phyloP scores from a whole-genome alignment of 129 eudicot genomes.

The Helianthus tuberosus region DNA sequence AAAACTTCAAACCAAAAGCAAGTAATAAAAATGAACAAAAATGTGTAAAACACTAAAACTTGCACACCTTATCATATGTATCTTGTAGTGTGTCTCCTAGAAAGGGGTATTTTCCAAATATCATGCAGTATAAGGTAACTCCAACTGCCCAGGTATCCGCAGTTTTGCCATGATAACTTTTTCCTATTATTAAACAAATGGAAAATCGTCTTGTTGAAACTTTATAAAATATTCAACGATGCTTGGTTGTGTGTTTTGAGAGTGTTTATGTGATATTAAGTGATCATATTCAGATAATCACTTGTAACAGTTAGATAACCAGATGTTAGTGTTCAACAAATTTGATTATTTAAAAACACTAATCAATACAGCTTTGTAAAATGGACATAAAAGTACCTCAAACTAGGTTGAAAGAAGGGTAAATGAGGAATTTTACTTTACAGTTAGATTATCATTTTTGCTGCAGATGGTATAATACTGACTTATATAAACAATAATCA shows the following conservation, averaged over 20 bases:
- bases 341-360: background rate
- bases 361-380: background rate
- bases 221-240: background rate
- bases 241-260: background rate
- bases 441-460: background rate
- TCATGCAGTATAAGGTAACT: constrained; percentile 81
- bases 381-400: background rate
- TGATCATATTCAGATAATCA: background rate
- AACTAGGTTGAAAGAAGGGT: background rate
- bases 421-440: background rate
- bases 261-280: background rate
- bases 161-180: constrained; percentile 80
- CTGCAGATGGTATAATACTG: constrained; percentile 8
- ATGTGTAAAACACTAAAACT: constrained; percentile 1
- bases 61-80: constrained; percentile 82
- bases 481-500: background rate
- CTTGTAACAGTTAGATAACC: background rate
- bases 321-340: background rate
- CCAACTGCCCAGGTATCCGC: constrained; percentile 99
- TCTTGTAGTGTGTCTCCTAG: constrained; percentile 94
- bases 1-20: constrained; percentile 7
- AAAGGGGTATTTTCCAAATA: constrained; percentile 82
- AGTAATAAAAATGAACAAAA: constrained; percentile 3
- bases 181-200: constrained; percentile 44
- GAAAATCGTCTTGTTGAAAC: background rate